phyloP scores from a whole-genome alignment of 2,329 filamentous ascomycete species.

The Colletotrichum endophyticum region DNA sequence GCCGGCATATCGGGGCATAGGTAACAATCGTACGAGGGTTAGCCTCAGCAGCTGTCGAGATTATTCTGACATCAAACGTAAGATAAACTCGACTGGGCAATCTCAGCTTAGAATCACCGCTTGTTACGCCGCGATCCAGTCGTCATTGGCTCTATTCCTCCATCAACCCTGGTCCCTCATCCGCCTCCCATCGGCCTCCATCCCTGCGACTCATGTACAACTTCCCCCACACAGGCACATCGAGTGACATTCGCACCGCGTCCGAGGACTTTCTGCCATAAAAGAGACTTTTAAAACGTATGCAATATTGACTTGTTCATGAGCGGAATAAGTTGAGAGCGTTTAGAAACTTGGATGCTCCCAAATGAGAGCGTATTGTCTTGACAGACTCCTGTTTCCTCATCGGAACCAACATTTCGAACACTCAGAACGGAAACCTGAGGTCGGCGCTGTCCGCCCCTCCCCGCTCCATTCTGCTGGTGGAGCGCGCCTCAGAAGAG shows the following conservation, averaged over 20 bases:
- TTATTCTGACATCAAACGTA: not conserved
- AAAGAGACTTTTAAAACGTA: not conserved
- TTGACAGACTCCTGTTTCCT: not conserved
- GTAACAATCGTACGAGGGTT: not conserved
- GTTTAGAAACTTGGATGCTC: fast-evolving
- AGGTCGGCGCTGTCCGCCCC: not conserved
- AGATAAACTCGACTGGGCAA: not conserved
- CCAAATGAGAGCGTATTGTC: not conserved
- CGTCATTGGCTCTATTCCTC: not conserved
- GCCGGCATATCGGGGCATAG: not conserved
- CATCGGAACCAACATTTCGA: not conserved
- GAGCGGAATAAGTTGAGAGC: not conserved
- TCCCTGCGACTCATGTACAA: not conserved
- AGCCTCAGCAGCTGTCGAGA: not conserved
- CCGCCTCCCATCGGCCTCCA: not conserved
- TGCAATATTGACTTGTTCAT: not conserved
- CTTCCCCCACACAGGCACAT: not conserved
- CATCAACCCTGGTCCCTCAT: not conserved
- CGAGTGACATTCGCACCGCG: not conserved
- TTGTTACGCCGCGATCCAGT: not conserved
- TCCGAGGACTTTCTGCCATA: not conserved
- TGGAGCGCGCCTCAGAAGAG: not conserved
- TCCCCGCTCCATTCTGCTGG: not conserved
- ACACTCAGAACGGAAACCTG: not conserved
- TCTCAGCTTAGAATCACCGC: not conserved